Evolutionary conservation across 108 stramenopile genomes (phyloP).

Genomic region (Cyclotella cryptica): DNA sequence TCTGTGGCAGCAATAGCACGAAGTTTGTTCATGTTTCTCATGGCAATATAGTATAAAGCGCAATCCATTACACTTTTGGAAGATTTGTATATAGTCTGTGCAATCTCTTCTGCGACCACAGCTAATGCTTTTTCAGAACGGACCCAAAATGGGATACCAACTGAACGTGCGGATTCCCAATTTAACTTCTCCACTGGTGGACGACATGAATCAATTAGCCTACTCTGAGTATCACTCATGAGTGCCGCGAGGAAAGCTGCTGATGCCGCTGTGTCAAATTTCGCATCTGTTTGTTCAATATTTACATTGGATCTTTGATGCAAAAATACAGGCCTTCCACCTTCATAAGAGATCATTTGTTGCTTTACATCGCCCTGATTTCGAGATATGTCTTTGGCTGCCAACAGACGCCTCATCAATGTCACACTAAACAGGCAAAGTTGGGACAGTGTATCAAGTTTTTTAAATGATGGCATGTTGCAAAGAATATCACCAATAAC

Average conservation of each 20-base stretch:
- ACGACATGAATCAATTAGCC: constrained; percentile 64
- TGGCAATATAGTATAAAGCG: constrained; percentile 76
- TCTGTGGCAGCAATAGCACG: constrained; percentile 82
- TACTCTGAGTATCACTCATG: constrained; percentile 67
- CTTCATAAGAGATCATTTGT: constrained; percentile 22
- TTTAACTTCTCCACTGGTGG: constrained; percentile 60
- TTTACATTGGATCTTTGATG: constrained; percentile 21
- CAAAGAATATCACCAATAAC: constrained; percentile 63
- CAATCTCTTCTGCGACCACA: constrained; percentile 83
- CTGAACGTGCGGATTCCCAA: constrained; percentile 67
- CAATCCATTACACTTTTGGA: constrained; percentile 78
- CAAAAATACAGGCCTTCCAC: constrained; percentile 42
- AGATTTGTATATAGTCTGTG: constrained; percentile 71
- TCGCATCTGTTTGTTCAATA: constrained; percentile 28
- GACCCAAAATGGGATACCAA: constrained; percentile 85
- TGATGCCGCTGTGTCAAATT: constrained; percentile 55
- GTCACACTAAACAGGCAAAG: constrained; percentile 55
- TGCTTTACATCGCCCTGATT: constrained; percentile 17
- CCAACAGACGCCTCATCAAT: constrained; percentile 45
- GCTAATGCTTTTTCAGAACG: constrained; percentile 70
- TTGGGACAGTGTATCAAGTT: constrained; percentile 64
- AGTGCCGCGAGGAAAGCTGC: constrained; percentile 77
- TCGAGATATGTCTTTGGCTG: background rate
- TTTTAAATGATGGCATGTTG: constrained; percentile 64
- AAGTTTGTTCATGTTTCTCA: constrained; percentile 73